Conservation (phyloP, 2,329 filamentous ascomycete species). For the Arthroderma sp. region DNA sequence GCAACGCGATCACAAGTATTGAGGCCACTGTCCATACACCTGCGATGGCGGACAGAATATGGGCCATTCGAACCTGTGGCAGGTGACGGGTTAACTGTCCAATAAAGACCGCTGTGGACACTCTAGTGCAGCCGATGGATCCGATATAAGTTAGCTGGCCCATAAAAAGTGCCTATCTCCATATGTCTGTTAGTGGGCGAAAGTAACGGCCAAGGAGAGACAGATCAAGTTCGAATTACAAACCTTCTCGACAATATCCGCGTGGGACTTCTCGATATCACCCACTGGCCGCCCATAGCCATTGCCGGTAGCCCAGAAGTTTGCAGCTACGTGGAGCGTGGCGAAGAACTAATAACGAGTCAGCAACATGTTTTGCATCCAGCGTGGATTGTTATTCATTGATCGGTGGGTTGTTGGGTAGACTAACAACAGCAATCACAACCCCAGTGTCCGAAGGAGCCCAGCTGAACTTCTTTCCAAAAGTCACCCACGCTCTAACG, state of each 20-base stretch:
- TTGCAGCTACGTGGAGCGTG: neutral
- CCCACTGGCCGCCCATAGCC: constrained; percentile 1
- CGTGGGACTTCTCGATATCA: neutral
- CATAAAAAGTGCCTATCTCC: constrained; percentile 4
- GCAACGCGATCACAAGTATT: constrained; percentile 2
- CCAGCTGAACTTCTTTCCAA: constrained; percentile 2
- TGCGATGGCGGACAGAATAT: constrained; percentile 1
- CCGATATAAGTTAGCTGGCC: constrained; percentile 5
- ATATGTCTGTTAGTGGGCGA: neutral
- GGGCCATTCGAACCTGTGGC: neutral
- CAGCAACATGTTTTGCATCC: neutral
- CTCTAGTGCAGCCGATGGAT: constrained; percentile 6
- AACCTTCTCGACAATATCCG: constrained; percentile 1
- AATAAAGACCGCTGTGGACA: constrained; percentile 6
- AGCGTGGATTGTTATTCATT: neutral
- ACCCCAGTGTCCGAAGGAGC: neutral
- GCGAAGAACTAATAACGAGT: constrained; percentile 1
- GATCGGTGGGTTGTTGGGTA: neutral
- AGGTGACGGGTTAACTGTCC: constrained; percentile 4
- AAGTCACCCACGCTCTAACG: constrained; percentile 5
- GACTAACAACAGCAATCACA: constrained; percentile 1
- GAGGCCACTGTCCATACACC: neutral
- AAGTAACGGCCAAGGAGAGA: neutral
- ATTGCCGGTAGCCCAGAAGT: neutral
- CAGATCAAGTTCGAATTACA: neutral